Percentiles rank a stretch among this genome's conserved stretches.
These are phyloP conservation scores for Hanseniaspora uvarum DNA, from an alignment of 1,139 yeast species.

Conservation along the genomic window DNA sequence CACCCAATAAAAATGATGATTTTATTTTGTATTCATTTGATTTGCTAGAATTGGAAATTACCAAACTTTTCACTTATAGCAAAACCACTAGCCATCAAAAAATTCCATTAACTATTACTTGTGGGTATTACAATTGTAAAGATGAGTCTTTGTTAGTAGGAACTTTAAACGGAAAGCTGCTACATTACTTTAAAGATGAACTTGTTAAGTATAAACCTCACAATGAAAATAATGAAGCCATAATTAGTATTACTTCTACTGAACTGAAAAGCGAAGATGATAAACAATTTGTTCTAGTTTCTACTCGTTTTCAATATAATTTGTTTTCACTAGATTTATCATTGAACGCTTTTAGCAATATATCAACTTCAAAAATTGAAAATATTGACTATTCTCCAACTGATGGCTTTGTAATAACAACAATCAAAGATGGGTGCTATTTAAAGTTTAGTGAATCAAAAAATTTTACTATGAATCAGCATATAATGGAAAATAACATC, in stretches of 20 bases:
- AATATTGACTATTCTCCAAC: not conserved
- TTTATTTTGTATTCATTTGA: not conserved
- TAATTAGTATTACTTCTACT: not conserved
- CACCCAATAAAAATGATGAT: conserved; percentile 9
- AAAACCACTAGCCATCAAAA: not conserved
- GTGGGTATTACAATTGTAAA: not conserved
- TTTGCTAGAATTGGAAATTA: not conserved
- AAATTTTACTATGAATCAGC: not conserved
- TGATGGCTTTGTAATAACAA: not conserved
- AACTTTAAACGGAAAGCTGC: conserved; percentile 7
- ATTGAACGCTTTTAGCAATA: not conserved
- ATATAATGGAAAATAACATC: not conserved
- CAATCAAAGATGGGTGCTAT: not conserved
- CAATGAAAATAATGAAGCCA: not conserved
- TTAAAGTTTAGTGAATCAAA: not conserved
- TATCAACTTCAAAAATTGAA: not conserved
- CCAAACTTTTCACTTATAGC: not conserved
- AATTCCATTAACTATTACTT: not conserved
- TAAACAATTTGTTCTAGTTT: not conserved
- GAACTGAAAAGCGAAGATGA: not conserved
- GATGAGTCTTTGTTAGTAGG: conserved; percentile 16
- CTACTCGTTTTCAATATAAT: not conserved
- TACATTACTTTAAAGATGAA: not conserved
- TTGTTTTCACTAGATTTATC: not conserved
- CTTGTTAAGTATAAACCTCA: not conserved